These are phyloP conservation scores for Saturnispora serradocipensis DNA, from an alignment of 805 yeast species.

Conservation along the genomic window DNA sequence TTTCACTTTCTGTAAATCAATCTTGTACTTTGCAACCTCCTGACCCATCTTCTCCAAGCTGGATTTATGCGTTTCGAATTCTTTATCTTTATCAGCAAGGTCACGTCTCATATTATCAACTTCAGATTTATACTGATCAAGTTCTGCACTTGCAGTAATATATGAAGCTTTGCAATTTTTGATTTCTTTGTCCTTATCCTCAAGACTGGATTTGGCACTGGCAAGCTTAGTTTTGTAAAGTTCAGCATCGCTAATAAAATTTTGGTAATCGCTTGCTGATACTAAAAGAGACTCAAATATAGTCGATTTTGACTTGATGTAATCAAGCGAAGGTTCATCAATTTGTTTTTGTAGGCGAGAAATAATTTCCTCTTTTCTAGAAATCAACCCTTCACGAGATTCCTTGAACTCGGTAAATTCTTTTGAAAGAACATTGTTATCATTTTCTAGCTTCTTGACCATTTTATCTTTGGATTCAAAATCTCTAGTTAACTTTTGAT, in stretches of 20 bases:
- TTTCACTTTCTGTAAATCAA: background rate
- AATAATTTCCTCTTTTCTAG: background rate
- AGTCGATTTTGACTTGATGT: constrained; percentile 21
- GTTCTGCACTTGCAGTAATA: background rate
- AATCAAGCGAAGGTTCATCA: constrained; percentile 11
- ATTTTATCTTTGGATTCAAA: background rate
- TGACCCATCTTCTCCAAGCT: background rate
- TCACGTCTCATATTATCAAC: background rate
- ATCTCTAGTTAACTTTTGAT: constrained; percentile 1
- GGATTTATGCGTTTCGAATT: background rate
- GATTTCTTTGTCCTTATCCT: background rate
- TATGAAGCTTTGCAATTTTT: background rate
- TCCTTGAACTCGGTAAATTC: background rate
- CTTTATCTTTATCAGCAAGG: background rate
- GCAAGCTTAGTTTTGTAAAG: constrained; percentile 8
- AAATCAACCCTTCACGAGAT: background rate
- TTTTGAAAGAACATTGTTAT: background rate
- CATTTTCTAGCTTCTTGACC: background rate
- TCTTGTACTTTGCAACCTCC: background rate
- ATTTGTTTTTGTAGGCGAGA: background rate
- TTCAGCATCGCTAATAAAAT: background rate
- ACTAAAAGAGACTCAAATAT: constrained; percentile 27
- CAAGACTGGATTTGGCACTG: background rate
- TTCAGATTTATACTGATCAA: background rate
- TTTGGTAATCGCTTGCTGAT: constrained; percentile 9